Base-by-base conservation (phyloP, 2,329 filamentous ascomycete species). In the Kalmusia sp. region DNA sequence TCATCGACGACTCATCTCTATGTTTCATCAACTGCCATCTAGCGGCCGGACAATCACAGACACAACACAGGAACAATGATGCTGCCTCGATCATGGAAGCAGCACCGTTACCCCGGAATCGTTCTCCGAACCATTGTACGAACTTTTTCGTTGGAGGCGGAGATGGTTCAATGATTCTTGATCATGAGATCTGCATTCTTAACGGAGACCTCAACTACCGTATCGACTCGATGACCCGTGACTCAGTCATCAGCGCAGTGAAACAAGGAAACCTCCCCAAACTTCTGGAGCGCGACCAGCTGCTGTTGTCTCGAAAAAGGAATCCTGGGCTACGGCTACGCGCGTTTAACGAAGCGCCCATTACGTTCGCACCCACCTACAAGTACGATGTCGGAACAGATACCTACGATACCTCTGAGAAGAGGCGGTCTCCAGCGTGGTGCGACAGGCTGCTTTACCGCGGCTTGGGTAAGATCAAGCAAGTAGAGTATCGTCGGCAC, bases 21-120 rank as follows among this genome's bases (percentile, higher is more conserved):
- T 99, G 95, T 77, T 93, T 99, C 75, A 85, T 98, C 77, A 99
- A 99, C 71, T 99, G 95, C 72, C 95, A 99, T 84, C 80, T 99
- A 54, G 95, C 95, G 15, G 95, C 95, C 0, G 95, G 95, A 0
- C 95, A 99, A 74, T 88, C 89, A 0, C 91, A 96, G 54, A 96
- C 93, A 0, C 90, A 90, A 52, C 87, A 93, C 65, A 91, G 95
- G 6, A 96, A 99, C 76, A 95, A 92, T 64, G 95, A 99, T 67
- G 86, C 96, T 22, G 90, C 92, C 0, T 88, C 88, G 3, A 98
- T 99, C 53, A 84, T 99, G 24, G 93, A 98, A 71, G 83, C 88
- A 2, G 81, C 84, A 17, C 81, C 90, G 5, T 81, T 99, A n/a
- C 89, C 91, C 0, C 74, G 82, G 0, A 90, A 95, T 70, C 81